Evolutionary conservation across 2,329 filamentous ascomycete genomes (phyloP).

Genomic region (Trichothecium roseum): DNA sequence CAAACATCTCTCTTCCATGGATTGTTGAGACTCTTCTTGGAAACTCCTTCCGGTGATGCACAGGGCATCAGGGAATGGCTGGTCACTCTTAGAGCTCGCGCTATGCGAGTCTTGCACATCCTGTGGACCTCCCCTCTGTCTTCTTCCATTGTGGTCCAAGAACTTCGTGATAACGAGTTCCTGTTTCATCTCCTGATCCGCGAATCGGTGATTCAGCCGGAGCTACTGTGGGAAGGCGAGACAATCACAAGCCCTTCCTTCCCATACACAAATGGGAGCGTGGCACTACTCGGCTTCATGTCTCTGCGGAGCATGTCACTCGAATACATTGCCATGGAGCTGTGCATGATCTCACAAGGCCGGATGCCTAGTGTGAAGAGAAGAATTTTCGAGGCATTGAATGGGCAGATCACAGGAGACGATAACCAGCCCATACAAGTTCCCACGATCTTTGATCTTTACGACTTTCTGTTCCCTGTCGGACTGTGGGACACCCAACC

Average conservation of each 20-base stretch:
- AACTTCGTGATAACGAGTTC: conserved; percentile 71
- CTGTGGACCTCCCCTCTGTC: conserved; percentile 81
- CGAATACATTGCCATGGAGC: conserved; percentile 77
- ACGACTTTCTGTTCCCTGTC: conserved; percentile 66
- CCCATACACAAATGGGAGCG: conserved; percentile 54
- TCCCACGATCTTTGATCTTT: conserved; percentile 78
- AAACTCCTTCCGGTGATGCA: conserved; percentile 55
- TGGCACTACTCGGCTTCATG: conserved; percentile 68
- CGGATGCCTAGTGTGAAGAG: conserved; percentile 61
- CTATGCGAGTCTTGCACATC: conserved; percentile 63
- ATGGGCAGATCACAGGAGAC: conserved; percentile 61
- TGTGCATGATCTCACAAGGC: conserved; percentile 65
- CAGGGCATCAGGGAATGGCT: conserved; percentile 57
- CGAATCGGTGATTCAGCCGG: conserved; percentile 59
- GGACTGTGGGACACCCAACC: conserved; percentile 38
- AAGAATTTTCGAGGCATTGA: conserved; percentile 60
- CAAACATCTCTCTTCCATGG: conserved; percentile 75
- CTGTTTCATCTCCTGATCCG: conserved; percentile 66
- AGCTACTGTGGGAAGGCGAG: conserved; percentile 64
- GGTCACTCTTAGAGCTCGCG: conserved; percentile 56
- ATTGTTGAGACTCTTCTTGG: conserved; percentile 60
- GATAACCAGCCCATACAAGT: conserved; percentile 57
- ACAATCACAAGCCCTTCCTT: conserved; percentile 54
- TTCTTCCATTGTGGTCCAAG: conserved; percentile 59
- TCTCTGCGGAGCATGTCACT: conserved; percentile 65